Evolutionary conservation across 1,139 yeast species (phyloP), one percentile per base, ranked within the genome.

Genomic region (Protomyces arabidopsidicola): DNA sequence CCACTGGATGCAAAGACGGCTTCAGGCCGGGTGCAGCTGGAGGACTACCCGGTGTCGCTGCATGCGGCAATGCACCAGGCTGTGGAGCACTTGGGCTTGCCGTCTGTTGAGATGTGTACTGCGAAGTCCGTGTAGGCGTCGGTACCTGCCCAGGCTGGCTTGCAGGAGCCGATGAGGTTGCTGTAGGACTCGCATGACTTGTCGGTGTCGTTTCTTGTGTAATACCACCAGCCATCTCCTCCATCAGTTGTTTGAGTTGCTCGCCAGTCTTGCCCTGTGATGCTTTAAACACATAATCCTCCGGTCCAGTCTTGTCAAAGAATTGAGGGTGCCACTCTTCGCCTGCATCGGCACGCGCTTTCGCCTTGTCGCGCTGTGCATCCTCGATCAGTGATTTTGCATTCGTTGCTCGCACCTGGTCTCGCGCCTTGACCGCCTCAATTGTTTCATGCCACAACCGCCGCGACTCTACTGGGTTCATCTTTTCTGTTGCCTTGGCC

Each of bases 361-460:
- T 87, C 10, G 96, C 91, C 52, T 78, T 76, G 20, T 77, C 76
- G 72, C 98, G 82, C 76, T 93, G 98, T 24, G 81, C 81, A 67
- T 90, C 88, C 76, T 93, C 98, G 57, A 93, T 88, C 69, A 84
- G 82, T 71, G 79, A 87, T 74, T 93, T 93, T 72, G 90, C 97
- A 34, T 84, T 87, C 0, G 98, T 93, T 1, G 98, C 98, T 0
- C 78, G 76, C 14, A 77, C 80, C 73, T 93, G 98, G 73, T 93
- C 84, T 68, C 96, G 82, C 48, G 78, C 74, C 2, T 87, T 85
- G 27, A 93, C 78, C 0, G 96, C 98, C 66, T 83, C 84, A 20
- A 88, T 81, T 0, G 95, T 96, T 54, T 85, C 81, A 56, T 82
- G 78, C 98, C 98, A 93, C 59, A 93, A 77, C 67, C 80, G 83